Conservation (phyloP, 257 asterid genomes). For the Craterostigma plantagineum region DNA sequence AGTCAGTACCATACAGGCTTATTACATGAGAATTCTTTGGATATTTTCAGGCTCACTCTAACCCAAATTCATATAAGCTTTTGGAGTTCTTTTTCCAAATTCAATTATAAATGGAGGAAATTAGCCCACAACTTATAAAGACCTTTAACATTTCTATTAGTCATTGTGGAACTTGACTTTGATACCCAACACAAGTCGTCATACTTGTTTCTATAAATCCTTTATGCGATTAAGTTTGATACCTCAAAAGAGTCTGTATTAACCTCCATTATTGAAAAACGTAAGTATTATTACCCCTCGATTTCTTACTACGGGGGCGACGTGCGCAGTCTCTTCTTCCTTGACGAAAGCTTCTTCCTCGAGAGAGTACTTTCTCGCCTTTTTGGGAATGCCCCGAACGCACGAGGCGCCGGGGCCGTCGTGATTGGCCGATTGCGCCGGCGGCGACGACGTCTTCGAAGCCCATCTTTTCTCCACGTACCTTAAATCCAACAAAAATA, state of each 20-base stretch:
- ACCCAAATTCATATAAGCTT: no score
- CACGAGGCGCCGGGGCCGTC: conserved; percentile 11
- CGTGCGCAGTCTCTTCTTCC: conserved; percentile 11
- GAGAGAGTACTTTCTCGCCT: conserved; percentile 76
- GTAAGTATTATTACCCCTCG: conserved; percentile 35
- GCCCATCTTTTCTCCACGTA: conserved; percentile 65
- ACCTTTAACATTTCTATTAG: no score
- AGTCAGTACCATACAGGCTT: no score
- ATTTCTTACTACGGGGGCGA: conserved; percentile 21
- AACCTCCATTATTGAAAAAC: no score
- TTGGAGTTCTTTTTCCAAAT: no score
- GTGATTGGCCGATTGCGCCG: conserved; percentile 14
- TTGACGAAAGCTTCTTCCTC: conserved; percentile 51
- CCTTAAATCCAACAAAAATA: conserved; percentile 19
- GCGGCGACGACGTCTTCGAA: conserved; percentile 25
- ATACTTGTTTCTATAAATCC: background rate
- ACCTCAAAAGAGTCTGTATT: no score
- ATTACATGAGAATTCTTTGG: no score
- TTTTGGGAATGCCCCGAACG: conserved; percentile 47
- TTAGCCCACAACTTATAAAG: no score
- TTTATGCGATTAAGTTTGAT: background rate
- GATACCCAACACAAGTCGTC: no score
- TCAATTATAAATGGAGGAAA: no score
- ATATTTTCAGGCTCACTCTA: no score
- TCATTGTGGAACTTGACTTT: no score